A percentile compares a stretch with the other conserved stretches of the same genome.
Conservation (phyloP, 2,329 filamentous ascomycete species). For the Diaporthe vaccinii region DNA sequence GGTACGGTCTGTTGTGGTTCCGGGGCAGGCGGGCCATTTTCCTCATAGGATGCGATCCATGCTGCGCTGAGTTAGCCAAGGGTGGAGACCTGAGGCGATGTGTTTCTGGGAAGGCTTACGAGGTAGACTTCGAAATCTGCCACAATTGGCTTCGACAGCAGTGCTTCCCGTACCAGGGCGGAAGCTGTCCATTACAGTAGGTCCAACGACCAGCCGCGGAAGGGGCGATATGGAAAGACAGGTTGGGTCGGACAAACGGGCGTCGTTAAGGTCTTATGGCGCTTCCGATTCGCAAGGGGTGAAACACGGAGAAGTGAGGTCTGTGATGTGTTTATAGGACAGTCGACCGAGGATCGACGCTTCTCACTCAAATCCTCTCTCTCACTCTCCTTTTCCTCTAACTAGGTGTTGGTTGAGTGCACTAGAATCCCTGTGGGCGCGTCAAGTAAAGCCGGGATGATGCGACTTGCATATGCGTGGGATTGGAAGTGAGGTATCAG, state of each 20-base stretch:
- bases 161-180: slow-evolving; percentile 39
- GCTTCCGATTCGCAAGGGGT: slow-evolving; percentile 32
- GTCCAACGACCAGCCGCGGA: slow-evolving; percentile 24
- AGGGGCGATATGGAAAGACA: neutral
- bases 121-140: slow-evolving; percentile 50
- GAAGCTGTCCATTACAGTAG: slow-evolving; percentile 35
- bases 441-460: neutral
- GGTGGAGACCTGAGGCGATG: neutral
- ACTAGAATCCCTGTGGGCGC: neutral
- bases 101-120: slow-evolving; percentile 43
- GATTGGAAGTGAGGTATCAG: slow-evolving; percentile 8
- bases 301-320: slow-evolving; percentile 36
- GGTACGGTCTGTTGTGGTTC: slow-evolving; percentile 57
- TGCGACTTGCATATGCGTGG: slow-evolving; percentile 9
- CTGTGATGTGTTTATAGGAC: slow-evolving; percentile 22
- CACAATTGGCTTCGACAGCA: slow-evolving; percentile 38
- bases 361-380: neutral
- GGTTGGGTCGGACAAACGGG: slow-evolving; percentile 8
- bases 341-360: neutral
- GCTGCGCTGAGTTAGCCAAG: slow-evolving; percentile 49
- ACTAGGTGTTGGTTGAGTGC: slow-evolving; percentile 11
- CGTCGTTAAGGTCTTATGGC: neutral
- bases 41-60: slow-evolving; percentile 65
- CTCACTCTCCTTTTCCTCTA: neutral
- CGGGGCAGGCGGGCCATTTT: slow-evolving; percentile 52